phyloP scores from a whole-genome alignment of 106 monocot genomes.

The Dendrobium officinale region DNA sequence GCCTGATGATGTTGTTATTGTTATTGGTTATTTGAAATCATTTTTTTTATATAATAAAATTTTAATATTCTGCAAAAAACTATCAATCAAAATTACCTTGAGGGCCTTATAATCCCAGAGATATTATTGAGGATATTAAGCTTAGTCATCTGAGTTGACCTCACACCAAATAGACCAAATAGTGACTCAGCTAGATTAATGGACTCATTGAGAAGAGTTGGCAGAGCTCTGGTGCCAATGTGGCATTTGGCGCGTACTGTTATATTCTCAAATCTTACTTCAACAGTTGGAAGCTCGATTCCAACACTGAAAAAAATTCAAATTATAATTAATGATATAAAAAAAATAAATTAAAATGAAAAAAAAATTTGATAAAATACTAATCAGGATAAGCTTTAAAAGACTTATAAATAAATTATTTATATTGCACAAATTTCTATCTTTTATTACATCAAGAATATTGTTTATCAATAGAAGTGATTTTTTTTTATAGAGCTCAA shows the following conservation, averaged over 20 bases:
- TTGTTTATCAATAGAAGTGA: too few relatives aligned
- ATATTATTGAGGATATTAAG: slow-evolving; percentile 48
- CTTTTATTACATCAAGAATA: too few relatives aligned
- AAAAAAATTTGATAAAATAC: too few relatives aligned
- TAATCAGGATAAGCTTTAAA: too few relatives aligned
- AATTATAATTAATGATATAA: neutral
- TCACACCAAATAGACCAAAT: slow-evolving; percentile 26
- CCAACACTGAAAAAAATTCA: slow-evolving; percentile 42
- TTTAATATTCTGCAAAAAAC: slow-evolving; percentile 14
- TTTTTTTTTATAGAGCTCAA: too few relatives aligned
- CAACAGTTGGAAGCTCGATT: slow-evolving; percentile 59
- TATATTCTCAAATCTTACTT: slow-evolving; percentile 58
- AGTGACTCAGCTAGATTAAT: slow-evolving; percentile 38
- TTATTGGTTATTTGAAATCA: too few relatives aligned
- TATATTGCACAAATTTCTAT: too few relatives aligned
- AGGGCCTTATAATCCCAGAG: slow-evolving; percentile 59
- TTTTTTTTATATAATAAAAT: too few relatives aligned
- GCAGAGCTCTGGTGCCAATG: slow-evolving; percentile 54
- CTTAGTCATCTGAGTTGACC: slow-evolving; percentile 21
- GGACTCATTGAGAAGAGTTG: slow-evolving; percentile 43
- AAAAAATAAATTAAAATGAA: neutral
- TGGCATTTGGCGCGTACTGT: slow-evolving; percentile 42
- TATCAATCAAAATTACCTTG: slow-evolving; percentile 34
- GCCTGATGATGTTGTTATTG: too few relatives aligned
- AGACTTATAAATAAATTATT: too few relatives aligned